These are phyloP conservation scores for Eragrostis curvula DNA, from an alignment of 176 grass and related monocot genomes.

Conservation along the genomic window DNA sequence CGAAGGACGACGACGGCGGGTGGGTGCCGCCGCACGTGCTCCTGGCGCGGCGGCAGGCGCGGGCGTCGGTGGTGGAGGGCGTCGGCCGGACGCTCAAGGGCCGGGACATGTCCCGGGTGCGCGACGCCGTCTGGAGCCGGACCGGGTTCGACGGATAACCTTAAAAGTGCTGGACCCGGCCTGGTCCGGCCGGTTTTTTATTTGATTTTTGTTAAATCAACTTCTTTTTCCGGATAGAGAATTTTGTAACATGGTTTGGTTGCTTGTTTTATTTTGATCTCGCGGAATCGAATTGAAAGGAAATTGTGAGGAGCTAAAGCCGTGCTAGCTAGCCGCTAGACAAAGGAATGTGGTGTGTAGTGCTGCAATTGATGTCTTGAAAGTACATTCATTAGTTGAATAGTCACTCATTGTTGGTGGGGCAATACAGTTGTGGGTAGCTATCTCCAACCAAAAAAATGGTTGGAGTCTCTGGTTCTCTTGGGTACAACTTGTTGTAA, in stretches of 20 bases:
- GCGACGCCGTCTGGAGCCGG: slow-evolving; percentile 92
- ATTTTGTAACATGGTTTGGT: too few relatives aligned
- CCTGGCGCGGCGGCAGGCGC: slow-evolving; percentile 68
- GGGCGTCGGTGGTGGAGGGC: slow-evolving; percentile 84
- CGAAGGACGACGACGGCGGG: neutral
- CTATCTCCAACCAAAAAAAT: neutral
- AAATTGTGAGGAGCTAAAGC: neutral
- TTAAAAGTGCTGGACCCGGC: neutral
- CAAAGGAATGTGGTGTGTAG: neutral
- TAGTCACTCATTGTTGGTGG: slow-evolving; percentile 28
- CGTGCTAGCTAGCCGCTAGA: too few relatives aligned
- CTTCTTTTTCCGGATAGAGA: too few relatives aligned
- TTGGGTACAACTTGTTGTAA: slow-evolving; percentile 1
- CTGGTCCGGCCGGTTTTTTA: neutral
- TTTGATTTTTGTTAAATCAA: neutral
- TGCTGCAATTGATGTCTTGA: neutral
- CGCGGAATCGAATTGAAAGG: slow-evolving; percentile 6
- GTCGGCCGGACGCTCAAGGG: slow-evolving; percentile 90
- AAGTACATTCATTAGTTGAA: slow-evolving; percentile 36
- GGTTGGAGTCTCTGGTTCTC: slow-evolving; percentile 33
- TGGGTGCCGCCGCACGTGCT: slow-evolving; percentile 82
- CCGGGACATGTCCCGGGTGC: slow-evolving; percentile 84
- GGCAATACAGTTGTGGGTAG: neutral
- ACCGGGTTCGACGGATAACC: slow-evolving; percentile 79
- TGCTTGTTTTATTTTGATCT: neutral